These are phyloP conservation scores for Linum lewisii DNA, from an alignment of 345 rosid species.

Conservation along the genomic window DNA sequence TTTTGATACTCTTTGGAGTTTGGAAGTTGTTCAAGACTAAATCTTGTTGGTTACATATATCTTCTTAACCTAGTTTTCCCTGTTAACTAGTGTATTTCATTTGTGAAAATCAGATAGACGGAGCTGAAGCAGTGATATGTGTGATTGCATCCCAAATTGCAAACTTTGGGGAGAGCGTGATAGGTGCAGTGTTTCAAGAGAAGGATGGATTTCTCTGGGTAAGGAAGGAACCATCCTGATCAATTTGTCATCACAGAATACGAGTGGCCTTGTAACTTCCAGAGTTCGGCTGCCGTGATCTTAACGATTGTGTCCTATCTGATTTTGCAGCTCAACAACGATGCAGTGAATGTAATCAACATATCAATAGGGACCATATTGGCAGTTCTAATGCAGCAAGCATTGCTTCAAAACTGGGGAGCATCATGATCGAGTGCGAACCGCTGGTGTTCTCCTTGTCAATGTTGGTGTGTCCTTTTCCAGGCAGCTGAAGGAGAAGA, in stretches of 20 bases:
- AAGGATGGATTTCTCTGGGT: constrained; percentile 88
- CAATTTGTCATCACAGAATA: not conserved
- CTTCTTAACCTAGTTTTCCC: not conserved
- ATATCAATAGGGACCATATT: constrained; percentile 76
- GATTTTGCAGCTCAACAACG: constrained; percentile 78
- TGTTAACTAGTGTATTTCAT: not conserved
- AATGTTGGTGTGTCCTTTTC: not conserved
- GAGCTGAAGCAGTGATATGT: constrained; percentile 61
- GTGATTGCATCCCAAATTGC: constrained; percentile 90
- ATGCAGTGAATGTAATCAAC: constrained; percentile 81
- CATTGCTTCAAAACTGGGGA: not conserved
- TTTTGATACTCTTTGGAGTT: not conserved
- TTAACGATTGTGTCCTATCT: not conserved
- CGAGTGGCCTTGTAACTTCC: not conserved
- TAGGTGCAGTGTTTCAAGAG: constrained; percentile 82
- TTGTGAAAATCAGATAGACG: constrained; percentile 42
- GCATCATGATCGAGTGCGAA: not conserved
- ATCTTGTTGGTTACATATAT: not conserved
- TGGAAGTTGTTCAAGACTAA: no score
- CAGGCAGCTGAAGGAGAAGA: not conserved
- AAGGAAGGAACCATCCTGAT: constrained; percentile 13
- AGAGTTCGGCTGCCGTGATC: not conserved
- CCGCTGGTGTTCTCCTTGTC: no score
- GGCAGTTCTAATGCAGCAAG: constrained; percentile 48
- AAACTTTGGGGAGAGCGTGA: constrained; percentile 85